Evolutionary conservation across 23 red algal species (phyloP), one percentile per base, ranked within the genome.

Genomic region (Chondrus crispus): DNA sequence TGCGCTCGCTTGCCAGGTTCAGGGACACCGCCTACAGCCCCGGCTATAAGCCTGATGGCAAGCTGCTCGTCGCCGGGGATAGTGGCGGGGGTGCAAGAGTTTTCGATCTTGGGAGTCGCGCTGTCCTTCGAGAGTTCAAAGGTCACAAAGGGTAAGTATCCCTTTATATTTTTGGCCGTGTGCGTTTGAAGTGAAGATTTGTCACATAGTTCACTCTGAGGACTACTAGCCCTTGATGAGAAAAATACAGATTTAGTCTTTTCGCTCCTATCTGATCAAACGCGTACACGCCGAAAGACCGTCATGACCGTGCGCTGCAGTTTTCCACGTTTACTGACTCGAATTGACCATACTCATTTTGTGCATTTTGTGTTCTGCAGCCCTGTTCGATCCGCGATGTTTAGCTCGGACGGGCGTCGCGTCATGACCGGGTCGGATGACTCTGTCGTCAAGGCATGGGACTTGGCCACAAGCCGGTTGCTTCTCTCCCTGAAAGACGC

Each of bases 371-470:
- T 12, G 32, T 64, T 28, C 24, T 42, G 39, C 48, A 95, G 96
- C 33, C 80, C 97, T 0, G 97, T 96, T 29, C 94, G 84, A 20
- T 90, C 84, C 1, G 20, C 86, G 11, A 78, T 72, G 48, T 99
- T 99, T 51, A 93, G 94, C 48, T 39, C 82, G 8, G 97, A 99
- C 80, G 94, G 94, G 5, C 84, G 93, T 33, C 94, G 87, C 44
- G 94, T 99, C 44, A 57, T 99, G 40, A 95, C 97, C 30, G 97
- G 82, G 13, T 91, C 84, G 0, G 97, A 99, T 51, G 97, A 99
- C 85, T 48, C 70, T n/a, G 91, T 62, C 40, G 97, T 99, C 20
- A 83, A 86, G 37, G 85, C 86, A 30, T 96, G 93, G 93, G 97
- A 99, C 69, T 46, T 99, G 14, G 94, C 97, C 2, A 94, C 90